These are phyloP conservation scores for Camptophora hylomeconis DNA, from an alignment of 2,329 filamentous ascomycete species.

Conservation along the genomic window DNA sequence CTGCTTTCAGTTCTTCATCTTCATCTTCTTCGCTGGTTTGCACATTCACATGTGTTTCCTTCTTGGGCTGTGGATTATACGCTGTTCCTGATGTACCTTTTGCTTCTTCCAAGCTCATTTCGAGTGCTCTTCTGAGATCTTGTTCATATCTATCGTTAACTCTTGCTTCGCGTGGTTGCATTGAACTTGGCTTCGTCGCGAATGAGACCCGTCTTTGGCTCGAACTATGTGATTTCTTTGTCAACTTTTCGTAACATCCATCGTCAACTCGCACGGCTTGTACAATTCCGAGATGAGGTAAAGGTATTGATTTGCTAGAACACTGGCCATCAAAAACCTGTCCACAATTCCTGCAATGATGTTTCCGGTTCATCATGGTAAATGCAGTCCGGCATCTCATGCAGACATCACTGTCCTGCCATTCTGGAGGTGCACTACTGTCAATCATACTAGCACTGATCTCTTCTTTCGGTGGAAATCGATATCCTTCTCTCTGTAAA, in stretches of 20 bases:
- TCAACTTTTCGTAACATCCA: conserved; percentile 83
- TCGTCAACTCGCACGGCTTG: conserved; percentile 90
- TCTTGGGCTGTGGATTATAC: conserved; percentile 51
- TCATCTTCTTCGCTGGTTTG: conserved; percentile 57
- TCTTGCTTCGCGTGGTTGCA: conserved; percentile 83
- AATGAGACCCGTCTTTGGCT: conserved; percentile 23
- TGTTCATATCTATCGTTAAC: conserved; percentile 89
- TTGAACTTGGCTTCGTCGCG: conserved; percentile 51
- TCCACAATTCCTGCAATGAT: conserved; percentile 95
- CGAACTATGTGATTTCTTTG: conserved; percentile 43
- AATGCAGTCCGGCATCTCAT: conserved; percentile 95
- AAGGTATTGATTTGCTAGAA: conserved; percentile 72
- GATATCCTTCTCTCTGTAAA: conserved; percentile 72
- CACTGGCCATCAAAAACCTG: conserved; percentile 96
- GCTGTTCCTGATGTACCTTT: conserved; percentile 55
- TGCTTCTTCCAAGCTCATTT: conserved; percentile 94
- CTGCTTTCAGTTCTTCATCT: conserved; percentile 83
- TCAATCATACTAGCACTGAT: conserved; percentile 97
- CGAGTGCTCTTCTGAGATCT: conserved; percentile 80
- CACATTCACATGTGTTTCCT: conserved; percentile 30
- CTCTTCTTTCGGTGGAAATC: conserved; percentile 74
- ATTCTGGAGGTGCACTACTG: conserved; percentile 90
- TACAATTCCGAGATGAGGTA: conserved; percentile 86
- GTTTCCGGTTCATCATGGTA: conserved; percentile 95
- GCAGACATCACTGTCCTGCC: conserved; percentile 94